phyloP scores from a whole-genome alignment of 2,329 filamentous ascomycete genomes.

The Geosmithia putterillii region DNA sequence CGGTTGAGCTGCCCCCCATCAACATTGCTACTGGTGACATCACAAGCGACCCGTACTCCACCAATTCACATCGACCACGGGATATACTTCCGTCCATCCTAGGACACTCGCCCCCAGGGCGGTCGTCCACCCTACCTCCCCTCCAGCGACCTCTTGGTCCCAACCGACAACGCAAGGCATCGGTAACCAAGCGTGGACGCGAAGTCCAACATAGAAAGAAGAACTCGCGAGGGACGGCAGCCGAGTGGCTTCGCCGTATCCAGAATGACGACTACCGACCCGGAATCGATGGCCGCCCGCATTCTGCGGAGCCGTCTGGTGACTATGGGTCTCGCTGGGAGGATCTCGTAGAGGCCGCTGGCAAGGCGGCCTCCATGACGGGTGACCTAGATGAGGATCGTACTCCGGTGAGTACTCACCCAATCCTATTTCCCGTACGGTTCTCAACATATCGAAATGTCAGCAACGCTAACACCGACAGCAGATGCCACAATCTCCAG shows the following conservation, averaged over 20 bases:
- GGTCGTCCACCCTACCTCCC: constrained; percentile 79
- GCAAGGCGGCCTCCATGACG: constrained; percentile 64
- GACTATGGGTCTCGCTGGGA: constrained; percentile 89
- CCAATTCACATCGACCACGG: constrained; percentile 47
- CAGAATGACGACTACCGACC: constrained; percentile 49
- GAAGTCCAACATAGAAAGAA: constrained; percentile 71
- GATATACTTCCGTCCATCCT: constrained; percentile 77
- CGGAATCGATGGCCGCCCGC: constrained; percentile 67
- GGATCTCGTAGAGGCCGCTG: constrained; percentile 84
- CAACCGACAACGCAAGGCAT: constrained; percentile 70
- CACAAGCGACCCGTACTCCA: constrained; percentile 62
- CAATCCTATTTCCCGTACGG: background rate
- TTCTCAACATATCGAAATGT: background rate
- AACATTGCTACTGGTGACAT: constrained; percentile 45
- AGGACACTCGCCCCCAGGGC: constrained; percentile 68
- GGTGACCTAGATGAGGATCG: constrained; percentile 86
- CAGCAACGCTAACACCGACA: background rate
- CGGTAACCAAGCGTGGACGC: constrained; percentile 66
- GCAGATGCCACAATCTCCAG: constrained; percentile 52
- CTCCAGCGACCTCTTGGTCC: constrained; percentile 62
- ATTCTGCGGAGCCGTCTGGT: constrained; percentile 72
- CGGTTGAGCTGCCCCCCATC: constrained; percentile 63
- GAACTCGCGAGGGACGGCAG: constrained; percentile 58
- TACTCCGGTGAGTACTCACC: constrained; percentile 56
- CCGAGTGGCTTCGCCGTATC: constrained; percentile 49